These are phyloP conservation scores for Avicennia marina DNA, from an alignment of 257 asterid species.

Conservation along the genomic window DNA sequence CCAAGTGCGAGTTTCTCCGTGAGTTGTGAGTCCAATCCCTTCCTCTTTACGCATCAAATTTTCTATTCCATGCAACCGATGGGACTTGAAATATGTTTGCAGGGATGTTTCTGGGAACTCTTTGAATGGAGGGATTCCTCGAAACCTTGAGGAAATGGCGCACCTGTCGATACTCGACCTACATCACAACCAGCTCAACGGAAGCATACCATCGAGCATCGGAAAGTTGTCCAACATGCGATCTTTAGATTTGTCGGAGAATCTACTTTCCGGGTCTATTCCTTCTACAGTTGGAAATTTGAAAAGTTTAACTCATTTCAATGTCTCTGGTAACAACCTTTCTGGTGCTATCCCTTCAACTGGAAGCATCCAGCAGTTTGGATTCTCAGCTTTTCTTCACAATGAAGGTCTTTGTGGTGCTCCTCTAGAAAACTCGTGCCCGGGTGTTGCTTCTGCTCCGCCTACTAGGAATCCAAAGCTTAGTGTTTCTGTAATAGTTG, in stretches of 20 bases:
- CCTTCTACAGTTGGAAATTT: constrained; percentile 62
- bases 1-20: constrained; percentile 77
- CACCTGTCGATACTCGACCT: constrained; percentile 67
- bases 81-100: constrained; percentile 23
- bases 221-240: constrained; percentile 41
- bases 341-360: constrained; percentile 68
- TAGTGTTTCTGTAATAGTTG: constrained; percentile 66
- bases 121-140: constrained; percentile 58
- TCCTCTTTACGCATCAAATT: neutral
- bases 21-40: constrained; percentile 61
- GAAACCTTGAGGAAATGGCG: constrained; percentile 40
- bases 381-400: constrained; percentile 60
- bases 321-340: constrained; percentile 74
- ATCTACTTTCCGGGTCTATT: constrained; percentile 51
- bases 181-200: constrained; percentile 57
- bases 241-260: constrained; percentile 64
- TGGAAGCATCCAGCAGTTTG: constrained; percentile 52
- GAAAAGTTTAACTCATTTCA: constrained; percentile 54
- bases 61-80: constrained; percentile 17
- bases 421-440: constrained; percentile 53
- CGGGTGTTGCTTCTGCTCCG: constrained; percentile 20
- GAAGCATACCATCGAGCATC: constrained; percentile 45
- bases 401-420: constrained; percentile 79
- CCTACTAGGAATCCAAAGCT: constrained; percentile 49
- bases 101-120: constrained; percentile 74